These are phyloP conservation scores for Citrullus amarus DNA, from an alignment of 306 rosid genomes.

Conservation along the genomic window DNA sequence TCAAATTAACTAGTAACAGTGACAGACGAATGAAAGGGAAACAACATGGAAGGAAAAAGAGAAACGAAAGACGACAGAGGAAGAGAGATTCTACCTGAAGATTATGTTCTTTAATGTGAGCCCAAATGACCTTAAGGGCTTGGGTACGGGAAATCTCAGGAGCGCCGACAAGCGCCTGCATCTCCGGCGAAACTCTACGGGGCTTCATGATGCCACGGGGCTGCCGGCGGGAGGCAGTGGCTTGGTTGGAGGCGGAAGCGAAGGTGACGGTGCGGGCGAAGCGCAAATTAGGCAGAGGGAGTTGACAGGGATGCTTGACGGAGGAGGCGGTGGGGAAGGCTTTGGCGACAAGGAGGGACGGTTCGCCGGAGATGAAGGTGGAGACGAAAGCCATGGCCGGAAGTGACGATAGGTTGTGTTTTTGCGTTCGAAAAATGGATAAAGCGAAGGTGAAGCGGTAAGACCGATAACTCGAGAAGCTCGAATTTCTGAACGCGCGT, in stretches of 20 bases:
- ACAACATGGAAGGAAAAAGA: not conserved
- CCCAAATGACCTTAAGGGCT: conserved; percentile 88
- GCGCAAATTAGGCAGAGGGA: conserved; percentile 21
- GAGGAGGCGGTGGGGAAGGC: not conserved
- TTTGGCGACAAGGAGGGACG: conserved; percentile 9
- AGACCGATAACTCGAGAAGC: not conserved
- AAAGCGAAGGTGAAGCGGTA: not conserved
- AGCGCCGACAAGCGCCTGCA: conserved; percentile 69
- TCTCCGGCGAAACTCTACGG: conserved; percentile 62
- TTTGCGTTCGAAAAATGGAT: not conserved
- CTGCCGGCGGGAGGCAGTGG: conserved; percentile 29
- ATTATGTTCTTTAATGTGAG: conserved; percentile 80
- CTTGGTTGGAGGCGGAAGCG: conserved; percentile 46
- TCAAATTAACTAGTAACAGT: not conserved
- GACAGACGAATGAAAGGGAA: not conserved
- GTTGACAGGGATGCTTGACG: conserved; percentile 8
- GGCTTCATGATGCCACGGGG: conserved; percentile 86
- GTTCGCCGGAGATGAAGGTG: conserved; percentile 33
- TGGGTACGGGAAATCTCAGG: conserved; percentile 85
- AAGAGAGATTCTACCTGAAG: conserved; percentile 54
- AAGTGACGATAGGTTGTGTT: not conserved
- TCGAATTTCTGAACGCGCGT: conserved; percentile 11
- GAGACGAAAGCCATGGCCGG: conserved; percentile 36
- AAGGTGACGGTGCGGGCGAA: conserved; percentile 24
- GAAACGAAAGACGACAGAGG: not conserved